Base-by-base conservation (phyloP, 139 green algal genomes). In the Coelastrella sp. region DNA sequence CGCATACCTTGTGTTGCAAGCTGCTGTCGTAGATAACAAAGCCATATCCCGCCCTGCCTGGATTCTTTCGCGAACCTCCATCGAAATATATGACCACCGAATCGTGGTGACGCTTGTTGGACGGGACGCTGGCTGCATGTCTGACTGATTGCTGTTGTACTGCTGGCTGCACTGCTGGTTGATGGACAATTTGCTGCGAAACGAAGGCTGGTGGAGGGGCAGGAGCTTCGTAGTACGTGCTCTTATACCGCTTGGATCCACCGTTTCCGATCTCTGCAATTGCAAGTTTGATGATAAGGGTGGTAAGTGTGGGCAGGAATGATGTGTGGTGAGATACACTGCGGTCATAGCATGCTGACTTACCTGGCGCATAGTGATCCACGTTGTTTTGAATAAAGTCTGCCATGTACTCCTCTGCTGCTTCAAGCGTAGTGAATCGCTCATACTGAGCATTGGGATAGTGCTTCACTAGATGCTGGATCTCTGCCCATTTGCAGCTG, bases 1-100 rank as follows among this genome's bases (percentile, higher is more conserved):
- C 48, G 17, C 67, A 43, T 51, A 75, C 81, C 34, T 37, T 15
- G 4, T 63, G 51, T 5, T 59, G 35, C 7, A 21, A 43, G 27
- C 66, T 37, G 2, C 83, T 40, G 32, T 84, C 83, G 35, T 57
- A 77, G 3, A 88, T 43, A 6, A 66, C 76, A 50, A 78, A 83
- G 34, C 84, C 84, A 50, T 84, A 88, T 7, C 84, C 84, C 4
- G 64, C 76, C 3, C 35, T 35, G 4, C 84, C 84, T 43, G 84
- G 84, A 50, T 88, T 88, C 64, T 27, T 59, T 7, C 84, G 75
- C 5, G 84, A 85, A 17, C 75, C 84, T 17, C 84, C 84, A 45
- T 88, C 84, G 51, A 88, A 88, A 7, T 63, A 80, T 5, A 81
- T 27, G 32, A 27, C 40, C 8, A 71, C 43, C 0, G 15, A 9